These are phyloP conservation scores for Pisolithus tinctorius DNA, from an alignment of 768 basidiomycete species.

Conservation along the genomic window DNA sequence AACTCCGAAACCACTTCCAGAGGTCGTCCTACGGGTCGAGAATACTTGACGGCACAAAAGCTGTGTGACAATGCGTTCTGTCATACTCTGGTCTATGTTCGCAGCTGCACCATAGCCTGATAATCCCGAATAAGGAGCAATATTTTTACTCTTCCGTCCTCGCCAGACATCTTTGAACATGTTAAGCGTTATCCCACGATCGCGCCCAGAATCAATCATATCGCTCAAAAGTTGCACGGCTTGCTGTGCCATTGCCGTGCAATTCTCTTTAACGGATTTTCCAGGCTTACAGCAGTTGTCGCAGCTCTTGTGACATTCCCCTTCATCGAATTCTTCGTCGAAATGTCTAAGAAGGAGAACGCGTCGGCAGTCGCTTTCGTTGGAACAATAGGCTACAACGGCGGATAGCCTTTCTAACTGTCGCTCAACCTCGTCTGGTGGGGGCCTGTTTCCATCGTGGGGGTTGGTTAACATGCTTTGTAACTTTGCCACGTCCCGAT, in stretches of 20 bases:
- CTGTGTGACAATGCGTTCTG: conserved; percentile 60
- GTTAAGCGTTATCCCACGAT: conserved; percentile 47
- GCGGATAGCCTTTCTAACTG: conserved; percentile 57
- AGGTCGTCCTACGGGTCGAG: conserved; percentile 36
- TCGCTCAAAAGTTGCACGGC: conserved; percentile 53
- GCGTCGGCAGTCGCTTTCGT: conserved; percentile 82
- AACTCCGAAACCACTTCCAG: conserved; percentile 41
- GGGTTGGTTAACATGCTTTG: conserved; percentile 53
- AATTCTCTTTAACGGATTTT: conserved; percentile 43
- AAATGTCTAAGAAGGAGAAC: conserved; percentile 86
- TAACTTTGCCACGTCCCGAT: conserved; percentile 48
- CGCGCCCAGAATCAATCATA: conserved; percentile 33
- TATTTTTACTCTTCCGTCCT: conserved; percentile 46
- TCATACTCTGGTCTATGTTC: conserved; percentile 41
- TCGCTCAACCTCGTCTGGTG: conserved; percentile 54
- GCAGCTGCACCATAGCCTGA: conserved; percentile 50
- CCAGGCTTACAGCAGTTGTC: conserved; percentile 70
- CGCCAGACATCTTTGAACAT: conserved; percentile 59
- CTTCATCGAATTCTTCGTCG: conserved; percentile 68
- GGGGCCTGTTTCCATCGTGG: conserved; percentile 31
- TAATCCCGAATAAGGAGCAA: conserved; percentile 41
- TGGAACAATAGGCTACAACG: conserved; percentile 76
- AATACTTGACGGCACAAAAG: conserved; percentile 48
- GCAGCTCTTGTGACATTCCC: conserved; percentile 62
- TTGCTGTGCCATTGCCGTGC: conserved; percentile 50